Conservation (phyloP, 2,329 filamentous ascomycete genomes). For the Epicoccum nigrum region DNA sequence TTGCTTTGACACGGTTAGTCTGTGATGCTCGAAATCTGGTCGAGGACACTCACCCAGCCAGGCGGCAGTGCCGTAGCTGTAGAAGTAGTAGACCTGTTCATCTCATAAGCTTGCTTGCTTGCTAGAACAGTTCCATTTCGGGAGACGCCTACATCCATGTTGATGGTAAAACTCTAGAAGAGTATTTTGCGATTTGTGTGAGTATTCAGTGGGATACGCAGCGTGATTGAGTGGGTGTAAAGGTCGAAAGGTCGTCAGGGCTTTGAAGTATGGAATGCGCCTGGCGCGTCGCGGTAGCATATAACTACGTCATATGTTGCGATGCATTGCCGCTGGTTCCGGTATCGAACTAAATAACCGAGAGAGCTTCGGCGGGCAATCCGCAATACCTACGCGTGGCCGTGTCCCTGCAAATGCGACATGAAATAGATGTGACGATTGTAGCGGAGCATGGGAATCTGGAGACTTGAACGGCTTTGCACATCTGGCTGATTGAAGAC, state of each 20-base stretch:
- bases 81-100: conserved; percentile 51
- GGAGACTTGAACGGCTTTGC: too few relatives aligned
- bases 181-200: not conserved
- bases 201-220: not conserved
- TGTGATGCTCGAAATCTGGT: not conserved
- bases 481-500: too few relatives aligned
- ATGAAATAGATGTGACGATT: not conserved
- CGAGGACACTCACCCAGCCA: conserved; percentile 44
- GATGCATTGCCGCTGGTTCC: conserved; percentile 11
- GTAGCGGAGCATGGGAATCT: too few relatives aligned
- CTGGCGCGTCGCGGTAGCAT: not conserved
- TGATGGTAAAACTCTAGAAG: not conserved
- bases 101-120: not conserved
- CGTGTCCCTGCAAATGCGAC: conserved; percentile 1
- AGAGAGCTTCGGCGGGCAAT: not conserved
- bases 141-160: conserved; percentile 14
- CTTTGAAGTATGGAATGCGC: conserved; percentile 15
- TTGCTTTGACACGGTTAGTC: conserved; percentile 31
- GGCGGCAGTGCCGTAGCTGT: conserved; percentile 52
- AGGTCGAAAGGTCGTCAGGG: not conserved
- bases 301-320: conserved; percentile 11
- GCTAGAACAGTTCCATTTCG: not conserved
- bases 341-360: not conserved
- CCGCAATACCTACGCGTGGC: conserved; percentile 9
- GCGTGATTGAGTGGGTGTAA: not conserved